phyloP scores from a whole-genome alignment of 2,329 filamentous ascomycete species.

The Aspergillus aculeatus region DNA sequence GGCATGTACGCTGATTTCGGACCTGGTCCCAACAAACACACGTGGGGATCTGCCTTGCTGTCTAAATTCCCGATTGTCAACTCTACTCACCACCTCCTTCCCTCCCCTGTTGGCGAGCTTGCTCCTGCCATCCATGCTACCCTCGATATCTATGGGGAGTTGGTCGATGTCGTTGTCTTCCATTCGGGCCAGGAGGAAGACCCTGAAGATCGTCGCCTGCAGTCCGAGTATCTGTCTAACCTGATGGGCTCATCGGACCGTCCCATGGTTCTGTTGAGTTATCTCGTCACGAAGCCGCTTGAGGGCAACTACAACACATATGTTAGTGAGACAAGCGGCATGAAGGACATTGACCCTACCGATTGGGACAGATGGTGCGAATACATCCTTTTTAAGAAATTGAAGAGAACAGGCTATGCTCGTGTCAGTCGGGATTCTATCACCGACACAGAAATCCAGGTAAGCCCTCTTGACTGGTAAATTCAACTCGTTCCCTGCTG shows the following conservation, averaged over 20 bases:
- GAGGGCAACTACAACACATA: slow-evolving; percentile 97
- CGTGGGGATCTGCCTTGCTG: slow-evolving; percentile 88
- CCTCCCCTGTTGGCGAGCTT: slow-evolving; percentile 88
- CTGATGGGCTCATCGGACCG: slow-evolving; percentile 81
- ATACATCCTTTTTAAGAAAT: slow-evolving; percentile 91
- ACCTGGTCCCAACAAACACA: slow-evolving; percentile 97
- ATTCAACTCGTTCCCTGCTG: slow-evolving; percentile 5
- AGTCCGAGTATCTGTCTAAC: slow-evolving; percentile 79
- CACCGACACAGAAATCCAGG: slow-evolving; percentile 95
- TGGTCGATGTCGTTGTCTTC: slow-evolving; percentile 95
- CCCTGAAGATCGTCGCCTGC: slow-evolving; percentile 81
- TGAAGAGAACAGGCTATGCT: slow-evolving; percentile 85
- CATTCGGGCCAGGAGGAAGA: slow-evolving; percentile 98
- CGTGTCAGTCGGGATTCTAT: slow-evolving; percentile 85
- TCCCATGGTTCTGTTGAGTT: slow-evolving; percentile 82
- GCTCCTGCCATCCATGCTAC: slow-evolving; percentile 97
- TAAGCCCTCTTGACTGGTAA: slow-evolving; percentile 35
- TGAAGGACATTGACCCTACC: slow-evolving; percentile 88
- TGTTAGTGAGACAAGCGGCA: slow-evolving; percentile 79
- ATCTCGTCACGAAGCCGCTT: slow-evolving; percentile 85
- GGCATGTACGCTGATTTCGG: slow-evolving; percentile 99
- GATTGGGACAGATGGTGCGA: slow-evolving; percentile 99
- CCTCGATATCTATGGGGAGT: slow-evolving; percentile 83
- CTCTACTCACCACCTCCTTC: slow-evolving; percentile 91
- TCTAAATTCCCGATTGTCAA: slow-evolving; percentile 98